Evolutionary conservation across 371 early-diverging fungal species (phyloP).

Genomic region (Dichotomocladium elegans): DNA sequence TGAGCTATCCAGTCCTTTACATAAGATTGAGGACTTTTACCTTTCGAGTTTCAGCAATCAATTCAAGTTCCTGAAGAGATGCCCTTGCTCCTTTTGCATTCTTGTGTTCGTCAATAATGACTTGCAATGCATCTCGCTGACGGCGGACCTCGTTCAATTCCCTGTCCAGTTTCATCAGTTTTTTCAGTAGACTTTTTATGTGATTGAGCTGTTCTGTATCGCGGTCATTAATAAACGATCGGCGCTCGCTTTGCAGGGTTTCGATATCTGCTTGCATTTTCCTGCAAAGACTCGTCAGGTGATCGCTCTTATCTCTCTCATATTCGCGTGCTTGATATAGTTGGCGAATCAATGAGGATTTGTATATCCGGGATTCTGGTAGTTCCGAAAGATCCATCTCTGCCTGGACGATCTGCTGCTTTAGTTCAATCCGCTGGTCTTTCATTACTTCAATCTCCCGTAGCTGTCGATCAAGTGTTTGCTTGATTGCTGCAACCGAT

Average conservation of each 20-base stretch:
- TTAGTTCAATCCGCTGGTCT: conserved; percentile 35
- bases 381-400: conserved; percentile 34
- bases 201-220: conserved; percentile 23
- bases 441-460: conserved; percentile 37
- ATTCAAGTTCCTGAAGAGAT: conserved; percentile 12
- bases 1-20: background rate
- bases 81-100: conserved; percentile 57
- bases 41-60: conserved; percentile 44
- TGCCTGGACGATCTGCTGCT: conserved; percentile 30
- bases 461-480: conserved; percentile 19
- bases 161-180: conserved; percentile 65
- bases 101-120: conserved; percentile 63
- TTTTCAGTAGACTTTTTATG: conserved; percentile 49
- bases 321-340: conserved; percentile 27
- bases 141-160: conserved; percentile 77
- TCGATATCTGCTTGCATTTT: conserved; percentile 23
- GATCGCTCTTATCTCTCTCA: conserved; percentile 30
- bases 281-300: conserved; percentile 15
- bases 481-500: no score
- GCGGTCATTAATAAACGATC: conserved; percentile 25
- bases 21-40: conserved; percentile 6
- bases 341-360: conserved; percentile 26
- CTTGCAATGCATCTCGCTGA: conserved; percentile 77
- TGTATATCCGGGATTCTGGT: conserved; percentile 35
- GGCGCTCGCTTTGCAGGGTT: conserved; percentile 16